Evolutionary conservation across 257 asterid species (phyloP).

Genomic region (Mentha longifolia): DNA sequence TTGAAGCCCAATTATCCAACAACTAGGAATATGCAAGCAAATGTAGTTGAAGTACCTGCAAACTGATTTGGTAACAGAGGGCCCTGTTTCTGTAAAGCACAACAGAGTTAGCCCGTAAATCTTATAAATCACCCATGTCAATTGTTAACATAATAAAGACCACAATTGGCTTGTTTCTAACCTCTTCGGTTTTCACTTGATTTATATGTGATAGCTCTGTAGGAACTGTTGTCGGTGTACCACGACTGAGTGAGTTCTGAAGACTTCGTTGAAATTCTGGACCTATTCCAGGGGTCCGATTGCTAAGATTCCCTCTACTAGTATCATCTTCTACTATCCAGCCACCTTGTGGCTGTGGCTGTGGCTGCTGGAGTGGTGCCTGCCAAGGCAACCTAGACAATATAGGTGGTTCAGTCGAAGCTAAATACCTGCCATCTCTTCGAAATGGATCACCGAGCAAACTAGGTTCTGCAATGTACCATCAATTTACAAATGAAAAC

Average conservation of each 20-base stretch:
- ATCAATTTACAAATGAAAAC: conserved; percentile 9
- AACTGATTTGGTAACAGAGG: conserved; percentile 38
- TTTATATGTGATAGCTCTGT: conserved; percentile 45
- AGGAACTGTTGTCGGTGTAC: conserved; percentile 48
- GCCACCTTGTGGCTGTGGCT: conserved; percentile 70
- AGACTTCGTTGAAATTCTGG: conserved; percentile 50
- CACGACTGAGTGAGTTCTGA: conserved; percentile 52
- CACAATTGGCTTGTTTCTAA: conserved; percentile 31
- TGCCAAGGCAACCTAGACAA: conserved; percentile 69
- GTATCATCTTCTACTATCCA: conserved; percentile 71
- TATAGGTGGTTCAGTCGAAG: conserved; percentile 63
- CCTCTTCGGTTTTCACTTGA: conserved; percentile 75
- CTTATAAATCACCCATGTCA: conserved; percentile 30
- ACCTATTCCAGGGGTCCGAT: conserved; percentile 48
- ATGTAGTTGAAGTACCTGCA: conserved; percentile 47
- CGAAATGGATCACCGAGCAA: conserved; percentile 82
- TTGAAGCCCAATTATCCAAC: conserved; percentile 7
- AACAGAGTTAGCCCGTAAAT: conserved; percentile 54
- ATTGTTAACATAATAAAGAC: conserved; percentile 23
- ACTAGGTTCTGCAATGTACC: conserved; percentile 69
- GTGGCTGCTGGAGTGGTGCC: conserved; percentile 39
- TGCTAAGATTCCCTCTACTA: conserved; percentile 40
- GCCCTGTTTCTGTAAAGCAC: conserved; percentile 48
- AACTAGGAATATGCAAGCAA: background rate
- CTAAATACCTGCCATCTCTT: conserved; percentile 60